A percentile compares a stretch with the other conserved stretches of the same genome.
These are phyloP conservation scores for Martensiomyces pterosporus DNA, from an alignment of 192 early-diverging fungal genomes.

Conservation along the genomic window DNA sequence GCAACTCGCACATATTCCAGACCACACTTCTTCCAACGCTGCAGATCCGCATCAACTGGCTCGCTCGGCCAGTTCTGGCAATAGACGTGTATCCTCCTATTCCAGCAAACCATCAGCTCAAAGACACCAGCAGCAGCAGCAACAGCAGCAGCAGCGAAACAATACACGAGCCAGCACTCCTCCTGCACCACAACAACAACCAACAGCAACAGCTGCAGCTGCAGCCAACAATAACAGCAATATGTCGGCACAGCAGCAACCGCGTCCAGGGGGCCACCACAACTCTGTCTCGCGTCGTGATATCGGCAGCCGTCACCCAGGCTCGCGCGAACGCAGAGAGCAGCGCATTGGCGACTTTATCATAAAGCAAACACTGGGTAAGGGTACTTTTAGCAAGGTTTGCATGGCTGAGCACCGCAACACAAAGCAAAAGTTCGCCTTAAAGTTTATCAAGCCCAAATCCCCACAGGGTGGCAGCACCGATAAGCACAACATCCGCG, in stretches of 20 bases:
- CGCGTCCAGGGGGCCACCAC: constrained; percentile 1
- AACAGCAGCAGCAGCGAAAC: constrained; percentile 2
- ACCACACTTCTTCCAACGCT: constrained; percentile 10
- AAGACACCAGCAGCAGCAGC: constrained; percentile 14
- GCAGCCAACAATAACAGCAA: neutral
- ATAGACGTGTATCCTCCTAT: constrained; percentile 26
- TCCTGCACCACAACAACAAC: constrained; percentile 1
- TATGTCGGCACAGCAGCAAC: constrained; percentile 8
- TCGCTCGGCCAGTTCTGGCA: constrained; percentile 14
- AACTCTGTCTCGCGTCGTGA: constrained; percentile 13
- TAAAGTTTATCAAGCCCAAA: constrained; percentile 52
- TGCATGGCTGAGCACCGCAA: constrained; percentile 5
- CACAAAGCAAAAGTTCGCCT: constrained; percentile 40
- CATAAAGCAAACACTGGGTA: constrained; percentile 8
- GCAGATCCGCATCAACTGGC: constrained; percentile 31
- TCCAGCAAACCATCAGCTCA: constrained; percentile 6
- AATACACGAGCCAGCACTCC: constrained; percentile 1
- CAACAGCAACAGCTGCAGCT: neutral
- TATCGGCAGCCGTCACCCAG: constrained; percentile 30
- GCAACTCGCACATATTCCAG: constrained; percentile 24
- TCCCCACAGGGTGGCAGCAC: constrained; percentile 48
- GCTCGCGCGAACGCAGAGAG: constrained; percentile 33
- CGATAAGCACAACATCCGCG: constrained; percentile 59
- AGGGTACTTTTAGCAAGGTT: constrained; percentile 21
- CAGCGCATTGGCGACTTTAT: constrained; percentile 15